A percentile compares a stretch with the other conserved stretches of the same genome.
Conservation (phyloP, 108 stramenopile genomes). For the Poteriospumella lacustris region DNA sequence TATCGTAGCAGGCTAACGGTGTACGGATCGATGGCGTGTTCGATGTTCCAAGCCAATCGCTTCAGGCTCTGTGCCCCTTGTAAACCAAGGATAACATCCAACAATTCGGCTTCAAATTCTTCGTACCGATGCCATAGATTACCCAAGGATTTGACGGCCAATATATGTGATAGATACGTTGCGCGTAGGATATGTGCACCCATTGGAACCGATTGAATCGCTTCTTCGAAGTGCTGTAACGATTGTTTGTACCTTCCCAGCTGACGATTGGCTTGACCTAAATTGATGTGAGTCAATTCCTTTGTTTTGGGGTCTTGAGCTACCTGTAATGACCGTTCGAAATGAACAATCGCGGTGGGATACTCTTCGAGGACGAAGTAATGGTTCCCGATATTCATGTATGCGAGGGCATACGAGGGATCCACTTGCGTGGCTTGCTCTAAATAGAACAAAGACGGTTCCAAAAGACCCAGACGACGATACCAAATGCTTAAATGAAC, state of each 20-base stretch:
- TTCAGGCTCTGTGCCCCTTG: too few species aligned
- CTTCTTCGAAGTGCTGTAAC: neutral
- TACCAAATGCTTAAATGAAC: too few species aligned
- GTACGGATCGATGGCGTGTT: too few species aligned
- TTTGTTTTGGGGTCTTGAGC: neutral
- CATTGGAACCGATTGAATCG: too few species aligned
- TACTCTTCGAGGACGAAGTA: neutral
- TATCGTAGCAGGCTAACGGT: too few species aligned
- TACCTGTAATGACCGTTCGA: neutral
- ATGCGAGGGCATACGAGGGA: neutral
- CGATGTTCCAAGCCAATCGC: too few species aligned
- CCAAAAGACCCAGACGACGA: neutral
- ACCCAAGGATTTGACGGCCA: neutral
- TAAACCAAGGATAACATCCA: too few species aligned
- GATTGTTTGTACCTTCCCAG: neutral
- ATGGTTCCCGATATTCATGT: slow-evolving; percentile 17
- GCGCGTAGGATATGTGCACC: too few species aligned
- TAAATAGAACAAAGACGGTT: neutral
- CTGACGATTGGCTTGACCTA: slow-evolving; percentile 2
- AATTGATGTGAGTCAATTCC: too few species aligned
- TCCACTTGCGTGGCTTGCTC: neutral
- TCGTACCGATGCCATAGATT: neutral
- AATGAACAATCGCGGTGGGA: neutral
- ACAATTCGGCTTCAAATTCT: neutral
- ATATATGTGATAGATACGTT: neutral